Evolutionary conservation across 140 eudicot species (phyloP).

Genomic region (Flaveria floridana): DNA sequence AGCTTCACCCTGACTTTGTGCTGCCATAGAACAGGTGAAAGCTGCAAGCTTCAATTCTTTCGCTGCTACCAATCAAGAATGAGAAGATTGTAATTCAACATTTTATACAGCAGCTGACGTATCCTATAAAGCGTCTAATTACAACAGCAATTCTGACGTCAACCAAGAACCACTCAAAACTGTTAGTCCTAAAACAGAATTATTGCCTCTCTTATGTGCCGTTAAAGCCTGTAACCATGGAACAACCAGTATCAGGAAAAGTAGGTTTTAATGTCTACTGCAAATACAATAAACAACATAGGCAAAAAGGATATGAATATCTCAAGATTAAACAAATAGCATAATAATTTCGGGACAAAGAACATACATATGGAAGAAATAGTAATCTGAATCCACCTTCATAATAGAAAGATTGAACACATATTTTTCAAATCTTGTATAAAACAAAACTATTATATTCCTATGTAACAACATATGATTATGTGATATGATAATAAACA

Average conservation of each 20-base stretch:
- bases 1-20: conserved; percentile 21
- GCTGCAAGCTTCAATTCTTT: conserved; percentile 34
- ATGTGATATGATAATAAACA: not conserved
- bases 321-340: not conserved
- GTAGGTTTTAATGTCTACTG: not conserved
- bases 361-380: not conserved
- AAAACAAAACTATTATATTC: too few relatives aligned
- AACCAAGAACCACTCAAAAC: conserved; percentile 36
- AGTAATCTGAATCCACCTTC: conserved; percentile 5
- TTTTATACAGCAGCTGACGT: conserved; percentile 40
- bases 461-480: not conserved
- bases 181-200: conserved; percentile 30
- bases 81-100: conserved; percentile 81
- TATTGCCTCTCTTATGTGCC: conserved; percentile 29
- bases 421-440: not conserved
- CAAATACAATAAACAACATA: not conserved
- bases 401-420: not conserved
- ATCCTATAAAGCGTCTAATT: conserved; percentile 38
- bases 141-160: conserved; percentile 36
- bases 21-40: conserved; percentile 22
- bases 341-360: not conserved
- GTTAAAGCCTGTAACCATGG: conserved; percentile 42
- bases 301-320: not conserved
- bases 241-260: conserved; percentile 26
- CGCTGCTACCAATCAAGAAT: conserved; percentile 81